Evolutionary conservation across 352 stramenopile genomes (phyloP), one percentile per base, ranked within the genome.

Genomic region (Globisporangium cystogenes): DNA sequence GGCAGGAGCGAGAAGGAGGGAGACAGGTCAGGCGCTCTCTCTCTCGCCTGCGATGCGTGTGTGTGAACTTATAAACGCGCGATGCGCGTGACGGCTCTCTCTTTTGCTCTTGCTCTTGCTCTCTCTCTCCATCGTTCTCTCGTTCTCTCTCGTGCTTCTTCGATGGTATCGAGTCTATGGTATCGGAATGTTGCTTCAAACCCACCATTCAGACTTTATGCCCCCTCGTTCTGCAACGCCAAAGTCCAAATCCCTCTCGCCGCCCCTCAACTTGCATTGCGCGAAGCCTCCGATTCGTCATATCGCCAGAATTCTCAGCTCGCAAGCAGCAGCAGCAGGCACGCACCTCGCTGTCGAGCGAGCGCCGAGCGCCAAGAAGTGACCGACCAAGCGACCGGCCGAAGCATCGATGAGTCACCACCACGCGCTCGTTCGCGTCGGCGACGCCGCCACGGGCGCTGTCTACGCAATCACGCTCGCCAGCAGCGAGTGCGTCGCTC

Each of bases 401-500:
- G n/a, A n/a, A n/a, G n/a, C n/a, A 26, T 48, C 70, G 48, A 49
- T 68, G 18, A 20, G 21, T 31, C 20, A n/a, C 11, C 18, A 11
- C 55, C n/a, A n/a, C n/a, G 44, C 70, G 20, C 49, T 74, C 52
- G 61, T 85, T 49, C 67, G 50, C 36, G 75, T 86, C 29, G 75
- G 70, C 33, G 70, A 86, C 52, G 71, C 75, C 33, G 65, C 67
- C 45, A 75, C 68, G 3, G 75, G 75, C 52, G 56, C 47, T 42
- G 37, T 67, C 23, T 65, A 86, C 58, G 44, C 46, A 15, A 55
- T 83, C 35, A 41, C 66, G 48, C 55, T 83, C 26, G 51, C 37
- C 16, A 80, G 69, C 20, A 69, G 62, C 61, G 76, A 82, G 81
- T 92, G 71, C 43, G 65, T 66, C 7, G 20, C 27, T 50, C 36